Evolutionary conservation across 2,329 filamentous ascomycete species (phyloP).

Genomic region (Aspergillus calidoustus): DNA sequence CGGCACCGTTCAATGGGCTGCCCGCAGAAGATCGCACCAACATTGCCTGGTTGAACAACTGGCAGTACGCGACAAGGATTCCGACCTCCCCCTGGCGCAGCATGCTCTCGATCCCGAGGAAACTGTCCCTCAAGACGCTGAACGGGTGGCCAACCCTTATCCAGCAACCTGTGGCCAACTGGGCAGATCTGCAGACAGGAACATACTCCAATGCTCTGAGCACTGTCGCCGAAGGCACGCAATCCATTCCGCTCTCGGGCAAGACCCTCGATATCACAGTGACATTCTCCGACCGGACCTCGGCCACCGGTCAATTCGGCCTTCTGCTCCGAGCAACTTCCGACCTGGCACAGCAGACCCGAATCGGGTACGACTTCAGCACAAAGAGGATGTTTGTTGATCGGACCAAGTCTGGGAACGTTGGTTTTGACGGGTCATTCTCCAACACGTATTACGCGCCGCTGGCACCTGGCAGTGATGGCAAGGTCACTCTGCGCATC

Average conservation of each 20-base stretch:
- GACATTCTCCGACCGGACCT: neutral
- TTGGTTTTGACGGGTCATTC: slow-evolving; percentile 28
- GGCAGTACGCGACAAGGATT: slow-evolving; percentile 30
- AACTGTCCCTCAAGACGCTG: slow-evolving; percentile 26
- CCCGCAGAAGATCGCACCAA: slow-evolving; percentile 19
- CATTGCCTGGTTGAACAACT: slow-evolving; percentile 37
- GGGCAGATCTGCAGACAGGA: neutral
- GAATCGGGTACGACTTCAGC: slow-evolving; percentile 33
- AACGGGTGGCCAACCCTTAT: slow-evolving; percentile 20
- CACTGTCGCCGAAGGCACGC: too few species aligned
- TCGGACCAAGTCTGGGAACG: slow-evolving; percentile 27
- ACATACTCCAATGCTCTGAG: too few species aligned
- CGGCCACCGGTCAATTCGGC: slow-evolving; percentile 19
- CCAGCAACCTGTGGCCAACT: slow-evolving; percentile 21
- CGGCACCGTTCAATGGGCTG: slow-evolving; percentile 28
- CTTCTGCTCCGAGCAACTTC: slow-evolving; percentile 25
- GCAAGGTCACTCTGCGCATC: slow-evolving; percentile 26
- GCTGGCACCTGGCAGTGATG: slow-evolving; percentile 18
- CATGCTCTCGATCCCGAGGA: slow-evolving; percentile 29
- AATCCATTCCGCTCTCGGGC: neutral
- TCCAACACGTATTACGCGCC: slow-evolving; percentile 25
- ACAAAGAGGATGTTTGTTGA: slow-evolving; percentile 30
- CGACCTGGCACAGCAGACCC: slow-evolving; percentile 26
- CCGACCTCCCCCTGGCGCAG: slow-evolving; percentile 34
- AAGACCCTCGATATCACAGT: neutral